phyloP scores from a whole-genome alignment of 768 basidiomycete species.

The Lanmaoa rubissima region DNA sequence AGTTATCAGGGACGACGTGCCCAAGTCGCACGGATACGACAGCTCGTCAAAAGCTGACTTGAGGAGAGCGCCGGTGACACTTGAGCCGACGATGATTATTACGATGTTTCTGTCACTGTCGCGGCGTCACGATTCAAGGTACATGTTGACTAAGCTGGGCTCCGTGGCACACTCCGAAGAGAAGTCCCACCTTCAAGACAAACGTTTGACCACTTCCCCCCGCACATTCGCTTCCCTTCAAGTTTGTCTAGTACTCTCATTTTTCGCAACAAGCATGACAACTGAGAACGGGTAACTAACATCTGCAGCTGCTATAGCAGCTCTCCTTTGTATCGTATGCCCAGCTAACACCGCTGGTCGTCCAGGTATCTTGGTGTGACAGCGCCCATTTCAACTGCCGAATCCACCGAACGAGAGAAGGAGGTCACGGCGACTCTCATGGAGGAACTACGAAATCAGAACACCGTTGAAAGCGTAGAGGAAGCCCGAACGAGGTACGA shows the following conservation, averaged over 20 bases:
- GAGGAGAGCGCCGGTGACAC: not conserved
- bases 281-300: conserved; percentile 41
- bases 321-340: not conserved
- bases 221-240: conserved; percentile 7
- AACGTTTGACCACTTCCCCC: conserved; percentile 8
- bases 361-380: conserved; percentile 78
- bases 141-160: conserved; percentile 24
- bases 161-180: conserved; percentile 13
- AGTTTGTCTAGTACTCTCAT: conserved; percentile 6
- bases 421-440: conserved; percentile 83
- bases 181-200: conserved; percentile 15
- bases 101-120: too few species aligned
- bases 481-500: conserved; percentile 83
- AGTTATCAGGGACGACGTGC: too few species aligned
- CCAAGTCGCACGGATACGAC: too few species aligned
- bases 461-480: conserved; percentile 86
- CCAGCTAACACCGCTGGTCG: conserved; percentile 12
- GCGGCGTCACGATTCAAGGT: too few species aligned
- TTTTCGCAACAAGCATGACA: conserved; percentile 32
- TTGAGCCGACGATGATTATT: not conserved
- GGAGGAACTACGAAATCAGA: conserved; percentile 84
- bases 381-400: conserved; percentile 74
- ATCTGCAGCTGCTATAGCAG: conserved; percentile 11
- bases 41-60: too few species aligned
- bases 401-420: conserved; percentile 76